These are phyloP conservation scores for Podaxis sp. DNA, from an alignment of 768 basidiomycete species.

Conservation along the genomic window DNA sequence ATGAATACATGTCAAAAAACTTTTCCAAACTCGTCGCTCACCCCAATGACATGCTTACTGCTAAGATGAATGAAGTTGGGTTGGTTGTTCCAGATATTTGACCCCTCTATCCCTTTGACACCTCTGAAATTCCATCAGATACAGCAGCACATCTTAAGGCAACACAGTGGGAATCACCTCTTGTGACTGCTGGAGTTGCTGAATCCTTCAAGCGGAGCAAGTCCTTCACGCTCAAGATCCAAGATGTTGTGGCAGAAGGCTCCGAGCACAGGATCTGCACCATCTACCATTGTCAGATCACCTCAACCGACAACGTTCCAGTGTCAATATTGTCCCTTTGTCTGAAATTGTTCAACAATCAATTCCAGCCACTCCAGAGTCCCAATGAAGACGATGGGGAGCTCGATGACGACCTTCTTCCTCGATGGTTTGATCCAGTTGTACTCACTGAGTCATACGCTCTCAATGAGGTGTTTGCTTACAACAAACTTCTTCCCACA, in stretches of 20 bases:
- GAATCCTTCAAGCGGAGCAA: conserved; percentile 12
- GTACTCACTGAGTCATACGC: conserved; percentile 20
- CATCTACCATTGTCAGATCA: conserved; percentile 20
- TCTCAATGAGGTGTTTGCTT: conserved; percentile 23
- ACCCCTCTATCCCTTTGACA: conserved; percentile 17
- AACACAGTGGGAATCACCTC: conserved; percentile 16
- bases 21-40: conserved; percentile 19
- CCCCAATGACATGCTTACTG: conserved; percentile 19
- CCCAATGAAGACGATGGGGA: conserved; percentile 17
- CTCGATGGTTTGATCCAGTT: conserved; percentile 16
- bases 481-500: conserved; percentile 24
- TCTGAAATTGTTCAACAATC: conserved; percentile 24
- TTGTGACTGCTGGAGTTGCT: conserved; percentile 9
- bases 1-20: conserved; percentile 18
- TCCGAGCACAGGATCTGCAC: conserved; percentile 13
- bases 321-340: conserved; percentile 18
- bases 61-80: conserved; percentile 12
- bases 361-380: conserved; percentile 19
- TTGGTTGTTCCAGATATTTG: neutral
- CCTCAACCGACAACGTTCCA: conserved; percentile 20
- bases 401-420: conserved; percentile 10
- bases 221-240: conserved; percentile 16
- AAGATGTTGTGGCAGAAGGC: conserved; percentile 16
- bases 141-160: conserved; percentile 13
- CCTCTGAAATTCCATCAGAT: conserved; percentile 17